These are phyloP conservation scores for Claviceps capensis DNA, from an alignment of 2,329 filamentous ascomycete genomes.

Conservation along the genomic window DNA sequence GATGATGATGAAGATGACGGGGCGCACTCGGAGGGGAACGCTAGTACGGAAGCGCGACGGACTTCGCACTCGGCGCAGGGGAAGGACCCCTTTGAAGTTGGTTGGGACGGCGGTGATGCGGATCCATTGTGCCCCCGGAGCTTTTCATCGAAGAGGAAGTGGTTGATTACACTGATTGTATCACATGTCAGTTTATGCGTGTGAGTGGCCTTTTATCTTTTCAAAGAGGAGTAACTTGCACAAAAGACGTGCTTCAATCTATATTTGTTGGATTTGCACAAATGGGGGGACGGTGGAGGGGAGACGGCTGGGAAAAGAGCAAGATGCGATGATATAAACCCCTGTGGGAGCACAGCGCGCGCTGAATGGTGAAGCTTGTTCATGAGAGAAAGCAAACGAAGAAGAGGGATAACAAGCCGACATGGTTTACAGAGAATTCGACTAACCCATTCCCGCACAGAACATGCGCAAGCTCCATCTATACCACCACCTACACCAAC, in stretches of 20 bases:
- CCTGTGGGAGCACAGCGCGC: no score
- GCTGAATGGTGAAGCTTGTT: no score
- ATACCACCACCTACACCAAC: slow-evolving; percentile 69
- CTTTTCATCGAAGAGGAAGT: slow-evolving; percentile 53
- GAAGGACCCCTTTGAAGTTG: slow-evolving; percentile 50
- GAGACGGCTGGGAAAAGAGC: no score
- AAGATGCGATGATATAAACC: no score
- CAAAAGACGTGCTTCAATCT: no score
- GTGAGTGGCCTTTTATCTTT: slow-evolving; percentile 37
- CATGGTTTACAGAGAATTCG: not conserved
- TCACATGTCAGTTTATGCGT: slow-evolving; percentile 66
- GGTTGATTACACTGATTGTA: slow-evolving; percentile 67
- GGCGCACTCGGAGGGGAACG: not conserved
- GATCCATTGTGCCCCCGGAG: slow-evolving; percentile 66
- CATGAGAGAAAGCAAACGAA: not conserved
- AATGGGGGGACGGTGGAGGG: no score
- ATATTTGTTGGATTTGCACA: no score
- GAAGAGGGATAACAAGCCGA: not conserved
- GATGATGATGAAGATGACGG: not conserved
- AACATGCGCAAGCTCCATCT: slow-evolving; percentile 77
- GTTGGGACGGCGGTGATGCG: slow-evolving; percentile 55
- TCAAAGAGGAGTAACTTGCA: no score
- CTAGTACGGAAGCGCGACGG: slow-evolving; percentile 6
- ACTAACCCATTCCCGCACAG: slow-evolving; percentile 24
- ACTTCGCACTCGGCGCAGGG: slow-evolving; percentile 5